Conservation (phyloP, 257 asterid genomes). For the Gentiana macrophylla region DNA sequence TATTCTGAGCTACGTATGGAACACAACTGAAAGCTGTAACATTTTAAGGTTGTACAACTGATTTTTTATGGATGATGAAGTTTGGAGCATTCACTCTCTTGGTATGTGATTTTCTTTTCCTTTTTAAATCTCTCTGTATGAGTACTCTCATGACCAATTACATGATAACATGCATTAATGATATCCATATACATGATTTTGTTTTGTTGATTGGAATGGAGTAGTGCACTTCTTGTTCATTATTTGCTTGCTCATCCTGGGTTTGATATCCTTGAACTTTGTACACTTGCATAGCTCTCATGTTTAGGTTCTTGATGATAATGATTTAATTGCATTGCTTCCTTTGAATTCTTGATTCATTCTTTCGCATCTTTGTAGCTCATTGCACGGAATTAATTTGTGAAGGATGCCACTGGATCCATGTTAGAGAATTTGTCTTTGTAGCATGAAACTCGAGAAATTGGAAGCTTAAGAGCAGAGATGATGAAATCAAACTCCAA, state of each 20-base stretch:
- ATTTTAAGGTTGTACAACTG: constrained; percentile 84
- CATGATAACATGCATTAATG: neutral
- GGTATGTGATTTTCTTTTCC: constrained; percentile 32
- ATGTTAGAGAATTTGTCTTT: too few species aligned
- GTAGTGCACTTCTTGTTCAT: neutral
- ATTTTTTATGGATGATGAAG: constrained; percentile 97
- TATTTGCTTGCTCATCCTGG: neutral
- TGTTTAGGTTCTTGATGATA: too few species aligned
- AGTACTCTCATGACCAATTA: neutral
- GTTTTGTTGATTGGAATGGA: neutral
- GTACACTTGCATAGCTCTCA: neutral
- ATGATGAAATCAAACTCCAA: too few species aligned
- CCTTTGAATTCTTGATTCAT: too few species aligned
- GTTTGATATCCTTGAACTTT: constrained; percentile 1
- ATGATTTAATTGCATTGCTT: too few species aligned
- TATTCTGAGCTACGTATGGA: constrained; percentile 90
- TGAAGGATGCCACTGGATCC: too few species aligned
- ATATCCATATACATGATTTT: neutral
- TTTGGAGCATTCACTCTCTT: constrained; percentile 73
- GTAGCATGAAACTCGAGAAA: too few species aligned
- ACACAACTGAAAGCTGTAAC: constrained; percentile 91
- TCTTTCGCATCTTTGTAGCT: too few species aligned
- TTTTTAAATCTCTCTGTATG: neutral
- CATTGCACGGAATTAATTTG: too few species aligned
- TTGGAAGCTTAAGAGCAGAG: too few species aligned